Evolutionary conservation across 441 rosid species (phyloP).

Genomic region (Eutrema salsugineum): DNA sequence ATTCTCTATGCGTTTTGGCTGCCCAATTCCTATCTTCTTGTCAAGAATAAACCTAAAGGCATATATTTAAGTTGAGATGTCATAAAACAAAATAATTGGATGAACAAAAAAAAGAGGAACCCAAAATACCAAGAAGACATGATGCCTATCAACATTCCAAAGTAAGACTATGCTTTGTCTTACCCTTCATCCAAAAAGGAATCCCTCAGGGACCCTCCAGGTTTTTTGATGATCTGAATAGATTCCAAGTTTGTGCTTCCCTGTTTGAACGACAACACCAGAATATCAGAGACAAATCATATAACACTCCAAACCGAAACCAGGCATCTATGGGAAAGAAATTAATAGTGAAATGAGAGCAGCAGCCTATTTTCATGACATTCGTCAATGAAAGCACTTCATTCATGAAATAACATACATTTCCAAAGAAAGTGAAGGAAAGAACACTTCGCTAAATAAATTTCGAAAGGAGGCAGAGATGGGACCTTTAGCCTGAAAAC

Average conservation of each 20-base stretch:
- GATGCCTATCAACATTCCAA: neutral
- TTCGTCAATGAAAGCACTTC: neutral
- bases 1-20: constrained; percentile 93
- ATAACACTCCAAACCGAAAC: neutral
- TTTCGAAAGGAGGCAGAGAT: neutral
- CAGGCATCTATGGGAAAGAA: neutral
- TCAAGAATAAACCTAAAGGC: constrained; percentile 83
- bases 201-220: constrained; percentile 87
- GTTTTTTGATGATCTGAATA: constrained; percentile 94
- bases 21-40: constrained; percentile 98
- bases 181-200: constrained; percentile 98
- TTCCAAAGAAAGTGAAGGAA: neutral
- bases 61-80: neutral
- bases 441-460: neutral
- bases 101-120: neutral
- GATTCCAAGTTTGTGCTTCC: constrained; percentile 94
- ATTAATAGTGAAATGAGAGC: neutral
- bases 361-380: neutral
- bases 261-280: constrained; percentile 31
- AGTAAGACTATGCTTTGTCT: constrained; percentile 1
- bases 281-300: neutral
- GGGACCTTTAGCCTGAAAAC: constrained; percentile 89
- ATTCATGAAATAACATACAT: neutral
- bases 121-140: neutral
- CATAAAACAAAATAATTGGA: neutral